Conservation (phyloP, 495 filamentous ascomycete genomes). For the Astrothelium subdiscretum region DNA sequence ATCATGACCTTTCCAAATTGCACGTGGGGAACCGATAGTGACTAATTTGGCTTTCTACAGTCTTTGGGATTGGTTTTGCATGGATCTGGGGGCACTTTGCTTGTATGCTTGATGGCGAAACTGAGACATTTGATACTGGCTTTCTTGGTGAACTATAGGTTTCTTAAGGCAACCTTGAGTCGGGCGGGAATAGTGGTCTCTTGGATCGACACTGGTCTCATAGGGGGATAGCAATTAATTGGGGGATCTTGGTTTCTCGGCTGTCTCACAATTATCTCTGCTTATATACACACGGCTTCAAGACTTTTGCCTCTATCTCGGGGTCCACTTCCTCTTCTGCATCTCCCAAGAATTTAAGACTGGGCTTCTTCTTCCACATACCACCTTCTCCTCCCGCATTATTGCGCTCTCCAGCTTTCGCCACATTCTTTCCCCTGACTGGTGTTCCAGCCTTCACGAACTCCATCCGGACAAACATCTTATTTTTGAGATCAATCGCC, state of each 20-base stretch:
- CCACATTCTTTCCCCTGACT: slow-evolving; percentile 55
- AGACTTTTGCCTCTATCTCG: slow-evolving; percentile 50
- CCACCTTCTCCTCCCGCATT: slow-evolving; percentile 40
- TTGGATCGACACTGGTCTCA: too few relatives aligned
- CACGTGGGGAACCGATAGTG: too few relatives aligned
- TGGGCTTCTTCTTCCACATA: slow-evolving; percentile 17
- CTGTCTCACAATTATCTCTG: slow-evolving; percentile 41
- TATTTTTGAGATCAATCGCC: slow-evolving; percentile 71
- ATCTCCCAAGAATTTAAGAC: slow-evolving; percentile 29
- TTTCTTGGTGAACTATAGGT: too few relatives aligned
- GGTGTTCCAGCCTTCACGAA: slow-evolving; percentile 72
- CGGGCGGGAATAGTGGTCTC: too few relatives aligned
- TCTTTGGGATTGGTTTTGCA: not conserved
- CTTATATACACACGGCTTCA: slow-evolving; percentile 98
- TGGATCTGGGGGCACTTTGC: too few relatives aligned
- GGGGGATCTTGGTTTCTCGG: not conserved
- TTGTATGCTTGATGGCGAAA: not conserved
- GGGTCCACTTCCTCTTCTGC: slow-evolving; percentile 41
- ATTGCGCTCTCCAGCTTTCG: slow-evolving; percentile 39
- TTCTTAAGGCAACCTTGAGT: too few relatives aligned
- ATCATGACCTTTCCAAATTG: too few relatives aligned
- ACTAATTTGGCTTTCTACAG: too few relatives aligned
- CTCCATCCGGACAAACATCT: slow-evolving; percentile 95
- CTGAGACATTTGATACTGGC: not conserved
- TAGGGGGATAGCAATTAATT: too few relatives aligned